phyloP scores from a whole-genome alignment of 345 rosid genomes.

The Mangifera indica region DNA sequence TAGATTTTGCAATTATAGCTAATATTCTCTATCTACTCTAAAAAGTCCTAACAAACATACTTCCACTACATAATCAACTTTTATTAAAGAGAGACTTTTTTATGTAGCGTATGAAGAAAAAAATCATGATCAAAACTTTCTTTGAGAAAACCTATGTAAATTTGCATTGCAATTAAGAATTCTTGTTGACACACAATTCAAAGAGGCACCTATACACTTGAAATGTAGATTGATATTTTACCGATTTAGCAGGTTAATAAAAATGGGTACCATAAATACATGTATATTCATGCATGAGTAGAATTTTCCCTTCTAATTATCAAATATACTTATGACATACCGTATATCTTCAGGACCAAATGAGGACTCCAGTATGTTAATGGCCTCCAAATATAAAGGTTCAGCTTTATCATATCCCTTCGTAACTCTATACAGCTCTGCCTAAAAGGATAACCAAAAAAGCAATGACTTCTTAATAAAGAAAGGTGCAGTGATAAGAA shows the following conservation, averaged over 20 bases:
- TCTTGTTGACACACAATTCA: neutral
- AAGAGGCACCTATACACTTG: neutral
- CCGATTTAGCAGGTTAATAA: neutral
- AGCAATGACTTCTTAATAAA: slow-evolving; percentile 11
- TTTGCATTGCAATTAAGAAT: no score
- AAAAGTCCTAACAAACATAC: no score
- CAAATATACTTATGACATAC: slow-evolving; percentile 32
- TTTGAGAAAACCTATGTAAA: no score
- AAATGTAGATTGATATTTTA: no score
- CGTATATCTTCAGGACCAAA: slow-evolving; percentile 89
- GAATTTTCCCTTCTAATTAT: no score
- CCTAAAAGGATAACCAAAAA: slow-evolving; percentile 43
- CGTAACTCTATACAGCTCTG: slow-evolving; percentile 79
- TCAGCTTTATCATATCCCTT: slow-evolving; percentile 82
- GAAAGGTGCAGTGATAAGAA: neutral
- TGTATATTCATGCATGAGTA: neutral
- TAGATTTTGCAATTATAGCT: no score
- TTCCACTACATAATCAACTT: no score
- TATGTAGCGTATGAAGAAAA: no score
- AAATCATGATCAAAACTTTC: no score
- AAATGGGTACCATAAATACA: neutral
- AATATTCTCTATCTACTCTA: no score
- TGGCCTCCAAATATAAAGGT: slow-evolving; percentile 82
- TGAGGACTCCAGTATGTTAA: slow-evolving; percentile 68
- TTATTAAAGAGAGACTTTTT: no score